Base-by-base conservation (phyloP, 2,329 filamentous ascomycete species). In the Fusarium neocosmosporiellum region DNA sequence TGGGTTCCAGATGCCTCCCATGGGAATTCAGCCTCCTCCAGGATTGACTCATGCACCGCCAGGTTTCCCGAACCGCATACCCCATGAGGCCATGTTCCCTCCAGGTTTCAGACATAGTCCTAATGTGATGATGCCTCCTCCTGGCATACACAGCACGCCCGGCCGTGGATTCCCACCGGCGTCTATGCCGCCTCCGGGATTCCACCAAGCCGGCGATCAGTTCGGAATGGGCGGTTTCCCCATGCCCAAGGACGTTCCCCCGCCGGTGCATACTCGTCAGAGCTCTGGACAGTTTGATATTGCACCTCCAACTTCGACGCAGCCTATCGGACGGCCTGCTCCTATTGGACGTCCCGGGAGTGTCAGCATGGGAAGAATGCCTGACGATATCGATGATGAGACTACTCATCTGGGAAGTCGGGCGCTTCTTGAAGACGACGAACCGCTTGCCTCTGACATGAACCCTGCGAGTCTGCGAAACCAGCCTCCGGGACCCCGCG, bases 321-420 rank as follows among this genome's bases (percentile, higher is more conserved):
- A 94, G 71, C 93, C 94, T 2, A 96, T 97, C 69, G 89, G 92
- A 53, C 89, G 95, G 62, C 96, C 95, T 29, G 90, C 93, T 27
- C 96, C 96, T 1, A 98, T 98, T 71, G 94, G 96, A 70, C 90
- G 95, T 36, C 96, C 96, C 1, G 91, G 92, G 18, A 98, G 95
- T 80, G 90, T 89, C 27, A 87, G 87, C 18, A 86, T 88, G 54
- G 88, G 88, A 16, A 86, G 86, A 50, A 84, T 84, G 58, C 77
- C 76, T 55, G 86, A 87, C 29, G 83, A 85, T 31, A 91, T 92
- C 64, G 85, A 94, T 22, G 94, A 96, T 63, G 90, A 94, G 63
- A 92, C 91, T 70, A 89, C 92, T 69, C 95, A 96, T 76, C 87
- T 99, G 29, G 96, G 96, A 14, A 98, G 96, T 81, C 95, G 94